Evolutionary conservation across 192 early-diverging fungal genomes (phyloP), one percentile per base, ranked within the genome.

Genomic region (Coemansia erecta): DNA sequence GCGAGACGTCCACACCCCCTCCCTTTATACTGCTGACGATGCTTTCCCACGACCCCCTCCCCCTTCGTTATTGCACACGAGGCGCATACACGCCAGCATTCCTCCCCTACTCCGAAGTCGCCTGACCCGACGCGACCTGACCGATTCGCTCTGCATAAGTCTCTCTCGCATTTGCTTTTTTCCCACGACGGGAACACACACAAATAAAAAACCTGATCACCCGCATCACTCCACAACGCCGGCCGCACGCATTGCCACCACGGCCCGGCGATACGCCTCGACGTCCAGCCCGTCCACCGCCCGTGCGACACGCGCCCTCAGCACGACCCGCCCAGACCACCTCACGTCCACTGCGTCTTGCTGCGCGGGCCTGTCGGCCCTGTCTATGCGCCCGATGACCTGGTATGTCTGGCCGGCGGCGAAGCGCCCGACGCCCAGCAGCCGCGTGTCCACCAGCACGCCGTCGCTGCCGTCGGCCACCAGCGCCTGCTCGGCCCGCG

Each of bases 201-300:
- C n/a, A n/a, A n/a, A n/a, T n/a, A n/a, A n/a, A n/a, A n/a, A n/a
- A n/a, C n/a, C n/a, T n/a, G n/a, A n/a, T n/a, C n/a, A n/a, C n/a
- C n/a, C n/a, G n/a, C n/a, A n/a, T n/a, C n/a, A n/a, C 35, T 37
- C 23, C 22, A 26, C 3, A 41, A 39, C 17, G 15, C 60, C 60
- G 22, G 64, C 47, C 8, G 44, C 18, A 5, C 72, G 66, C 63
- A 75, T 8, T 47, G 62, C 62, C 21, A n/a, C 52, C 13, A 75
- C 58, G 4, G 72, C 52, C n/a, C 68, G 60, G 19, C 59, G 21
- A 19, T 68, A 74, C 14, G 66, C 52, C 8, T 48, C 65, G 61
- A 68, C 61, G 18, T 74, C 72, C 48, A 74, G 57, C 2, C 61
- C 72, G 42, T 74, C 72, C 19, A 64, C 72, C 14, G 23, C 45